These are phyloP conservation scores for Chenopodium quinoa DNA, from an alignment of 148 eudicot genomes.

Conservation along the genomic window DNA sequence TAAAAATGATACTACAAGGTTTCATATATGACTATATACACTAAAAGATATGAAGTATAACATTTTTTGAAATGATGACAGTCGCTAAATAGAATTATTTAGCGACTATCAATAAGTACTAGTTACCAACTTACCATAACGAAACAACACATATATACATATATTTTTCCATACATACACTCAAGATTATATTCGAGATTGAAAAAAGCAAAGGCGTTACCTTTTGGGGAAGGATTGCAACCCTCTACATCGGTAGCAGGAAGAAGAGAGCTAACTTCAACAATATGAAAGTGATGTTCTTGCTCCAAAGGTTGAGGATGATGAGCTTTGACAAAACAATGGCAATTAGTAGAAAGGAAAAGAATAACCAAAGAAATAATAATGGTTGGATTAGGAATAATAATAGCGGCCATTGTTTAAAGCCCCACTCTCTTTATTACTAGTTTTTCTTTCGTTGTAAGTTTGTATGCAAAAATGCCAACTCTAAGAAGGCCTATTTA, in stretches of 20 bases:
- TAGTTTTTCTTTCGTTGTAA: neutral
- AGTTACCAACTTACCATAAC: too few relatives aligned
- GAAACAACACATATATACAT: too few relatives aligned
- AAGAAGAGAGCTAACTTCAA: slow-evolving; percentile 14
- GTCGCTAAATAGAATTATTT: too few relatives aligned
- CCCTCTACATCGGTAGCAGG: neutral
- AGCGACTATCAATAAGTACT: too few relatives aligned
- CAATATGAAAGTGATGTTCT: neutral
- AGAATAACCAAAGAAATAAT: slow-evolving; percentile 3
- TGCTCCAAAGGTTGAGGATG: too few relatives aligned
- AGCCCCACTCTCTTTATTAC: slow-evolving; percentile 7
- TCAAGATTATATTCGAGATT: too few relatives aligned
- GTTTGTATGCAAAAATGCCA: slow-evolving; percentile 22
- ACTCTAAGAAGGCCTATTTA: neutral
- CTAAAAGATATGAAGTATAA: too few relatives aligned
- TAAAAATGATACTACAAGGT: too few relatives aligned
- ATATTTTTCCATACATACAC: too few relatives aligned
- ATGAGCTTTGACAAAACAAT: slow-evolving; percentile 12
- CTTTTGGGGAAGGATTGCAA: slow-evolving; percentile 11
- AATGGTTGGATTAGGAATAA: neutral
- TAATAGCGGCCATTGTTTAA: slow-evolving; percentile 12
- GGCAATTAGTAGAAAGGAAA: slow-evolving; percentile 3
- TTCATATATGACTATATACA: too few relatives aligned
- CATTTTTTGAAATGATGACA: too few relatives aligned
- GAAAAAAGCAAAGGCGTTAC: neutral